phyloP scores from a whole-genome alignment of 768 basidiomycete species.

The Asterophora lycoperdoides region DNA sequence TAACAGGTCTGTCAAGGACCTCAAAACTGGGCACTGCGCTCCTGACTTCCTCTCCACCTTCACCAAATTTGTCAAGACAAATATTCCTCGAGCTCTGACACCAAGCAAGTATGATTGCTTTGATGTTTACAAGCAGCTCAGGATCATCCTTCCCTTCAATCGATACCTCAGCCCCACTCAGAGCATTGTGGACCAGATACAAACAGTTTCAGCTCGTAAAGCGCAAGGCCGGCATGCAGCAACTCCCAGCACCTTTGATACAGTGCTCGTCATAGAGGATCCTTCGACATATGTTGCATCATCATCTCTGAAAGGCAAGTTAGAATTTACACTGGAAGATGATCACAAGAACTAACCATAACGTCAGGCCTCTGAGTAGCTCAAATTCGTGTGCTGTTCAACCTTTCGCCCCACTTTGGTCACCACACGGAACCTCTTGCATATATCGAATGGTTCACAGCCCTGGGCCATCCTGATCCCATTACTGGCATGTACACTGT shows the following conservation, averaged over 20 bases:
- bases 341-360: background rate
- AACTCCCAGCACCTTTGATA: constrained; percentile 2
- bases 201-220: background rate
- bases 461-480: background rate
- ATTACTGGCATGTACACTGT: constrained; percentile 17
- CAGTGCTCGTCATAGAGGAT: background rate
- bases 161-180: background rate
- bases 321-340: too few species aligned
- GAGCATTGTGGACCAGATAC: background rate
- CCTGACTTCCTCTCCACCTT: constrained; percentile 1
- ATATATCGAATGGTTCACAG: constrained; percentile 8
- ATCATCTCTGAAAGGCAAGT: background rate
- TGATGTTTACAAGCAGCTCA: background rate
- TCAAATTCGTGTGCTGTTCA: constrained; percentile 6
- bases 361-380: constrained; percentile 4
- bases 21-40: background rate
- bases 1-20: background rate
- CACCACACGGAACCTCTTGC: too few species aligned
- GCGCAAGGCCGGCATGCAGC: background rate
- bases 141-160: background rate
- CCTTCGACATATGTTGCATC: background rate
- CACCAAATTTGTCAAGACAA: background rate
- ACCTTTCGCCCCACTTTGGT: constrained; percentile 5
- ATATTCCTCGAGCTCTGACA: too few species aligned
- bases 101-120: background rate